phyloP scores from a whole-genome alignment of 164 flowering plant genomes.

The Stephania cephalantha region DNA sequence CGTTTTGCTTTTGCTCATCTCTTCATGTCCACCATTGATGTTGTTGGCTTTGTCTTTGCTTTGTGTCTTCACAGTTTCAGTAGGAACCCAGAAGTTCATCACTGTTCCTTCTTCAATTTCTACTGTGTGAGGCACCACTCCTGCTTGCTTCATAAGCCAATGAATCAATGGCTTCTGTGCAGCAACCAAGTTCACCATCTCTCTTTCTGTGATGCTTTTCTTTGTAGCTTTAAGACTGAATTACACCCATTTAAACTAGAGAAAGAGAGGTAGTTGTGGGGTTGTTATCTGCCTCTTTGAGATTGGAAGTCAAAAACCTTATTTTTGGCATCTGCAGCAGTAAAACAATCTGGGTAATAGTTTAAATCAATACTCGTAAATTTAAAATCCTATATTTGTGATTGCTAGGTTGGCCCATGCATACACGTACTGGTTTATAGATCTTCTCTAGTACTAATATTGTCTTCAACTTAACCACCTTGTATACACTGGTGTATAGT shows the following conservation, averaged over 20 bases:
- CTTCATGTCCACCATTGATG: neutral
- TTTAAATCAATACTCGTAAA: too few species aligned
- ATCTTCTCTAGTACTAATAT: too few species aligned
- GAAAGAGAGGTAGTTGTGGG: conserved; percentile 20
- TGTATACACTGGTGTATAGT: too few species aligned
- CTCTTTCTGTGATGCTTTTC: neutral
- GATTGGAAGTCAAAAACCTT: neutral
- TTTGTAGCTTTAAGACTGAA: neutral
- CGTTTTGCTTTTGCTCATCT: conserved; percentile 19
- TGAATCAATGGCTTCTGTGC: conserved; percentile 69
- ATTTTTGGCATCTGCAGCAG: neutral
- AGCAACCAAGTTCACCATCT: conserved; percentile 88
- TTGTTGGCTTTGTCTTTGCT: neutral
- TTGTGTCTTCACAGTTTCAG: conserved; percentile 28
- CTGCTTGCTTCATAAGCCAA: conserved; percentile 78
- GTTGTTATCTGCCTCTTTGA: conserved; percentile 19
- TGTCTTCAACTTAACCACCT: too few species aligned
- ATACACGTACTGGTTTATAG: too few species aligned
- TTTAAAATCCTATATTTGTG: neutral
- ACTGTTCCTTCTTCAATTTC: conserved; percentile 68
- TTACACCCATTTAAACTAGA: neutral
- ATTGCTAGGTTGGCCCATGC: neutral
- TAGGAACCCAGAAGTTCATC: conserved; percentile 85
- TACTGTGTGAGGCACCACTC: conserved; percentile 45
- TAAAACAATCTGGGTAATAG: neutral